Base-by-base conservation (phyloP, 805 yeast species). In the Wickerhamiella slavikovae region DNA sequence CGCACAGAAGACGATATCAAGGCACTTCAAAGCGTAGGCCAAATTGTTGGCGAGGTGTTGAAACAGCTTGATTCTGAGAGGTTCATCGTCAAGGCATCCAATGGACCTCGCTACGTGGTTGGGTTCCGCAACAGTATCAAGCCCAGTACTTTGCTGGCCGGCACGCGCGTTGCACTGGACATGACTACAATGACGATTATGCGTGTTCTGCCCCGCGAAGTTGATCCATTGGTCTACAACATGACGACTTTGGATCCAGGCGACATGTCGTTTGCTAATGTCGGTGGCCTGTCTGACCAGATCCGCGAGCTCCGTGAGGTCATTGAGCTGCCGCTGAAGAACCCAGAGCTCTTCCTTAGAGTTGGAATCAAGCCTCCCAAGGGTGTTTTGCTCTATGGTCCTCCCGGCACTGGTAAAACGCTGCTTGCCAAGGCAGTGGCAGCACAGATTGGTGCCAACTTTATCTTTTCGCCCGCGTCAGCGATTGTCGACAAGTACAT, bases 231-330 rank as follows among this genome's bases (percentile, higher is more conserved):
- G 47, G 96, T 89, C 38, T 89, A 89, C 54, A 89, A 85, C 55
- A 89, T 89, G 98, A 83, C 98, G 4, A 74, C 92, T 2, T 79
- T 89, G 47, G 93, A 83, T 52, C 93, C 94, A n/a, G 96, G 94
- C 37, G 95, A 82, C 45, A 72, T 85, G 37, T 75, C 94, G 14
- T 89, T 89, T 54, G 74, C 74, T 35, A 89, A 92, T 21, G 82
- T 89, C 47, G 98, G 98, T 63, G 98, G 98, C 36, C 65, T 89
- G 39, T 74, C 72, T 28, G 96, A 89, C 42, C 98, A 89, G 55
- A 82, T 89, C 42, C 66, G 96, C 45, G 96, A 89, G 57, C 65
- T 89, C 42, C 71, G 98, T 52, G 98, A 89, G 58, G 98, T 89
- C 33, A 89, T 89, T 50, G 98, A 89, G 56, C 61, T 89, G 45